Conservation (phyloP, 2,329 filamentous ascomycete genomes). For the Cytospora mali region DNA sequence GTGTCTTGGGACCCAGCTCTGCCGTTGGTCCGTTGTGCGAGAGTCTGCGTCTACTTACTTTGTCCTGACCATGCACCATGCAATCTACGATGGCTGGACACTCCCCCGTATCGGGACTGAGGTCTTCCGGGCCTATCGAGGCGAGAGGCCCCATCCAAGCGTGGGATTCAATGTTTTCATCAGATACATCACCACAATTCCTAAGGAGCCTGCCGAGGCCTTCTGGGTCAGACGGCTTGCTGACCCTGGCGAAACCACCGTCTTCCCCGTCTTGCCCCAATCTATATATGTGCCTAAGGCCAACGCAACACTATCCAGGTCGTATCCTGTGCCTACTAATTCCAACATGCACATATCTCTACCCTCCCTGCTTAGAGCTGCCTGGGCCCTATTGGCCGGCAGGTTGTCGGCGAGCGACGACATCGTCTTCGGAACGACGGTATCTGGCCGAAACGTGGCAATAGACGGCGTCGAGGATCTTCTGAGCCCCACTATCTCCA, state of each 20-base stretch:
- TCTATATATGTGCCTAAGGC: background rate
- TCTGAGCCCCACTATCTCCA: slow-evolving; percentile 52
- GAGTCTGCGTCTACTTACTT: slow-evolving; percentile 35
- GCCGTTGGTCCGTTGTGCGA: background rate
- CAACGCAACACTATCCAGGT: background rate
- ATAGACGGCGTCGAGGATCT: slow-evolving; percentile 12
- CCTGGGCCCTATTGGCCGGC: slow-evolving; percentile 1
- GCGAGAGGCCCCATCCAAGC: background rate
- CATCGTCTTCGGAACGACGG: slow-evolving; percentile 3
- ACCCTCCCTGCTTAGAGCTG: slow-evolving; percentile 42
- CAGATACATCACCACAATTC: background rate
- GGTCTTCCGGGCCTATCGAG: slow-evolving; percentile 47
- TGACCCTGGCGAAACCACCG: background rate
- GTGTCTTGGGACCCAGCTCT: background rate
- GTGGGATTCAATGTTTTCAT: background rate
- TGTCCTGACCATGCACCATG: slow-evolving; percentile 59
- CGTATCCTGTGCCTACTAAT: background rate
- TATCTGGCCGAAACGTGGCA: slow-evolving; percentile 7
- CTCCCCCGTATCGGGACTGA: slow-evolving; percentile 53
- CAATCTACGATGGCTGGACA: slow-evolving; percentile 59
- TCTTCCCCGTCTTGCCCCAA: background rate
- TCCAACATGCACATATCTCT: background rate
- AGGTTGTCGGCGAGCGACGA: background rate
- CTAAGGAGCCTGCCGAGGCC: background rate
- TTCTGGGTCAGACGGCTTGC: background rate